Conservation (phyloP, 805 yeast species). For the Priceomyces medius region DNA sequence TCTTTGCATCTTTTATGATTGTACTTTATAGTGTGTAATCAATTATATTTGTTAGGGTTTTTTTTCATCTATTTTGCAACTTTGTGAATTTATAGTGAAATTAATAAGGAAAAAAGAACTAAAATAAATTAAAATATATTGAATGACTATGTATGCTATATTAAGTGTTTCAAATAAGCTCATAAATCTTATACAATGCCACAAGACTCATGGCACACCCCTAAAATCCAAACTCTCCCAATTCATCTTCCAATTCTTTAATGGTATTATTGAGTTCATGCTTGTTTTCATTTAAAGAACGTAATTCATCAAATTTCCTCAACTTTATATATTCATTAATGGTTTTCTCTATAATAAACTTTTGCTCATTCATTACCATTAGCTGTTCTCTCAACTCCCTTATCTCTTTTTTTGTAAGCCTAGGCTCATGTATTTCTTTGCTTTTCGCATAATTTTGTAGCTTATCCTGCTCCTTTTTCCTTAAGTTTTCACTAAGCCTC, state of each 20-base stretch:
- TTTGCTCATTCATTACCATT: conserved; percentile 86
- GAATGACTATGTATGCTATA: too few relatives aligned
- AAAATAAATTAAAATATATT: too few relatives aligned
- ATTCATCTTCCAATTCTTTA: conserved; percentile 39
- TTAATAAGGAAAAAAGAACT: too few relatives aligned
- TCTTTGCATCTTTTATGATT: too few relatives aligned
- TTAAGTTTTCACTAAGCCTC: conserved; percentile 49
- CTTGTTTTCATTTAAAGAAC: conserved; percentile 55
- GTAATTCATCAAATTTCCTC: conserved; percentile 75
- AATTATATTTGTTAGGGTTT: too few relatives aligned
- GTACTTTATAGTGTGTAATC: too few relatives aligned
- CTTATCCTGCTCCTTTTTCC: conserved; percentile 25
- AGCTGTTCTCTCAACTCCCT: conserved; percentile 66
- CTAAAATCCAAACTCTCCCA: conserved; percentile 55
- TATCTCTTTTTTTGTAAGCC: conserved; percentile 50
- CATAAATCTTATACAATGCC: too few relatives aligned
- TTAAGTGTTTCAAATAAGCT: too few relatives aligned
- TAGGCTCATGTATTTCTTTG: conserved; percentile 15
- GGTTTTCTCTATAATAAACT: conserved; percentile 65
- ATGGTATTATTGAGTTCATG: conserved; percentile 56
- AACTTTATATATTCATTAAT: conserved; percentile 59
- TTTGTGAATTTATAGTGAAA: too few relatives aligned
- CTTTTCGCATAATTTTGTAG: conserved; percentile 11
- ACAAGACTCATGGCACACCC: background rate
- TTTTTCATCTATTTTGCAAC: too few relatives aligned